Evolutionary conservation across 148 eudicot genomes (phyloP), one percentile per base, ranked within the genome.

Genomic region (Drosera capensis): DNA sequence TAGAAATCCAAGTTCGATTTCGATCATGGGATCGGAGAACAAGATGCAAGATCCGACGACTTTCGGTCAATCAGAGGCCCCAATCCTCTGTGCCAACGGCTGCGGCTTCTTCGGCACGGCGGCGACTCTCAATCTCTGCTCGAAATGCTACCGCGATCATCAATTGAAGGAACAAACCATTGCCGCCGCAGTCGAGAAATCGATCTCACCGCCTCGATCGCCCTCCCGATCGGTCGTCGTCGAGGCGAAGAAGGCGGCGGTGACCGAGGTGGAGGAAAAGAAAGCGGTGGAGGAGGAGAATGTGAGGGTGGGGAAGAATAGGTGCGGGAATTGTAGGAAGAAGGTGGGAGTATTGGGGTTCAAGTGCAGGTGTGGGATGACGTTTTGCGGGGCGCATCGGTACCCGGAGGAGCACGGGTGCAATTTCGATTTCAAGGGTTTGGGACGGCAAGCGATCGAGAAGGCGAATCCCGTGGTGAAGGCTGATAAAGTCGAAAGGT

Each of bases 71-170:
- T 61, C 74, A 16, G 72, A 54, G 38, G 49, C 68, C 63, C 73
- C 75, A 37, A 37, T 49, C 4, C 64, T 59, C 2, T 78, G 86
- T 63, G 72, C 72, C 44, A 78, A 68, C 55, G 78, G 80, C 20
- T 78, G 81, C 37, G 86, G 81, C 16, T 78, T 74, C 51, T 78
- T 71, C 62, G 86, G 86, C 25, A 21, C 78, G 35, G 54, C 86
- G 39, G 59, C 72, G 28, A 71, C 75, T 11, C 66, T 48, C 57
- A 69, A 69, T 28, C 63, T 78, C 13, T 78, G 86, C 62, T 78
- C 80, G 18, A 74, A 74, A 59, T 78, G 86, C 36, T 63, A 51
- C 63, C 43, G 77, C 2, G 67, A 73, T 23, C 12, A 14, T 16
- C 54, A 49, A 39, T 23, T 61, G 45, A 25, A 55, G 12, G 68